Base-by-base conservation (phyloP, 2,329 filamentous ascomycete genomes). In the Pseudogymnoascus sp. region DNA sequence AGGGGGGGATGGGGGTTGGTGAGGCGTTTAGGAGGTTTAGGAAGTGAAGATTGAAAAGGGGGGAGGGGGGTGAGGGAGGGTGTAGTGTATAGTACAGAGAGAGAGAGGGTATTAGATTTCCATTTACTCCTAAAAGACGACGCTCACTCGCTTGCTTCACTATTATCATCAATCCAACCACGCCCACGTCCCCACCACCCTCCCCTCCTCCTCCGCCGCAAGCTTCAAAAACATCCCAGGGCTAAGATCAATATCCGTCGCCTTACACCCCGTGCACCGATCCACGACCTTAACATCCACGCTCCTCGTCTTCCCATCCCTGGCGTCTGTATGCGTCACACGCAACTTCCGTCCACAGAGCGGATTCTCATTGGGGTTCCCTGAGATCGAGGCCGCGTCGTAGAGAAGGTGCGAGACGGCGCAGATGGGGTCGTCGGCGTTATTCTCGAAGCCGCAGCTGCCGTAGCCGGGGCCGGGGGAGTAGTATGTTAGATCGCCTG, bases 401-500 rank as follows among this genome's bases (percentile, higher is more conserved):
- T 84, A 93, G 4, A 89, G 71, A n/a, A 80, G 70, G 69, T 87
- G 83, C 1, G 87, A 88, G 0, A 93, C 80, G 0, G 90, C 84
- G 37, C 84, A 87, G 42, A 93, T 83, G 63, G 81, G 71, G 63
- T 91, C 87, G 6, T 73, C 74, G 6, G 79, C 77, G 1, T 71
- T 74, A 62, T 82, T 84, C 1, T 75, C 79, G 34, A 81, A 74
- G 4, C 89, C 90, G 71, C 90, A 93, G 0, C 89, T 86, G 11
- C 90, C 89, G 3, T 90, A 78, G 3, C 75, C 78, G 0, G 87
- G 83, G 8, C 75, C 78, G 0, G 88, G 83, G 16, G 78, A 76
- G 73, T 89, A 93, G 76, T 86, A 93, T 0, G 88, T 91, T 60
- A 90, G 73, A 60, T 90, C 86, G 61, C 87, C 88, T 3, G 76